These are phyloP conservation scores for Metschnikowia drakensbergensis DNA, from an alignment of 805 yeast genomes.

Conservation along the genomic window DNA sequence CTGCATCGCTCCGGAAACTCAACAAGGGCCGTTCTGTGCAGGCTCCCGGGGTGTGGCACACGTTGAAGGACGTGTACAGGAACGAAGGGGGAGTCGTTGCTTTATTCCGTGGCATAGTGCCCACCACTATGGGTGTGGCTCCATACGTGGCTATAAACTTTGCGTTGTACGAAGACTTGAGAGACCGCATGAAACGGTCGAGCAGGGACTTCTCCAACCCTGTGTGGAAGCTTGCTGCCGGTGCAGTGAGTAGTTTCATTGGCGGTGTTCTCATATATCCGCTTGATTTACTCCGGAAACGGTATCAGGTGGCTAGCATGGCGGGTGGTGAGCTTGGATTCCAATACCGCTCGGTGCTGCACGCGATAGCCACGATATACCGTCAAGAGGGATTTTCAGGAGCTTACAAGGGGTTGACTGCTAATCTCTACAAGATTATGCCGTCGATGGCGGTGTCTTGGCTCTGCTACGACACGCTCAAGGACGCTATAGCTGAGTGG, in stretches of 20 bases:
- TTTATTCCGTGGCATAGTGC: constrained; percentile 78
- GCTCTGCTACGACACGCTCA: constrained; percentile 75
- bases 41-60: constrained; percentile 70
- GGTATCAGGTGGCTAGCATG: constrained; percentile 90
- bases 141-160: constrained; percentile 94
- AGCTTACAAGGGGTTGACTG: constrained; percentile 69
- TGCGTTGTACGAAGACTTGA: constrained; percentile 78
- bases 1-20: constrained; percentile 60
- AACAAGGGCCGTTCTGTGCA: constrained; percentile 41
- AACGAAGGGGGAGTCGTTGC: constrained; percentile 82
- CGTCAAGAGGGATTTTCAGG: constrained; percentile 70
- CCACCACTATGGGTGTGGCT: constrained; percentile 93
- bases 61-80: constrained; percentile 55
- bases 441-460: constrained; percentile 97
- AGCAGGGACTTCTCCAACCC: constrained; percentile 41
- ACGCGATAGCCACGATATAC: constrained; percentile 70
- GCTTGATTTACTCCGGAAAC: constrained; percentile 78
- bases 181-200: constrained; percentile 47
- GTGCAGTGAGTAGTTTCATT: constrained; percentile 83
- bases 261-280: constrained; percentile 93
- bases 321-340: constrained; percentile 75
- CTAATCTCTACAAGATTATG: constrained; percentile 82
- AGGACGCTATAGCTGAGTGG: constrained; percentile 40
- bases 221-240: constrained; percentile 61
- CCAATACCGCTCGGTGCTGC: constrained; percentile 68